A percentile compares a stretch with the other conserved stretches of the same genome.
These are phyloP conservation scores for Chrysopogon serrulatus DNA, from an alignment of 176 grass and related monocot genomes.

Conservation along the genomic window DNA sequence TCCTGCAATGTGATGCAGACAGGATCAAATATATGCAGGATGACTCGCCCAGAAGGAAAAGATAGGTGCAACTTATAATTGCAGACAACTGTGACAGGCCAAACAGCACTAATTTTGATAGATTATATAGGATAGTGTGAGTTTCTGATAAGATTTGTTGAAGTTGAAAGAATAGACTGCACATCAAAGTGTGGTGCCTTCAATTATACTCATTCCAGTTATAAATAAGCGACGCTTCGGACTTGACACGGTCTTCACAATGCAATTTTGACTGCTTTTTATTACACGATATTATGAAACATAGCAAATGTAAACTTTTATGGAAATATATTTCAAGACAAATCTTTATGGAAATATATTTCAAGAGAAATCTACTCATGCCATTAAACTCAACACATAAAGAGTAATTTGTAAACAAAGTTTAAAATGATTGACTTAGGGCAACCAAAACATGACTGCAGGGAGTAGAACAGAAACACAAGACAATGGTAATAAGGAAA, in stretches of 20 bases:
- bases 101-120: background rate
- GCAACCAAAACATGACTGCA: background rate
- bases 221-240: background rate
- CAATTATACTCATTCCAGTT: background rate
- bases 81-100: background rate
- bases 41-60: background rate
- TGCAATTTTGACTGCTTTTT: background rate
- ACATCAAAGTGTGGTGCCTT: background rate
- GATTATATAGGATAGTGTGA: background rate
- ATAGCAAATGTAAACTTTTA: background rate
- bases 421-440: background rate
- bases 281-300: background rate
- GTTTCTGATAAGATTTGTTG: conserved; percentile 23
- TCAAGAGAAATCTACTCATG: background rate
- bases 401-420: background rate
- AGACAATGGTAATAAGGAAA: background rate
- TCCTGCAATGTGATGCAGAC: conserved; percentile 50
- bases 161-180: conserved; percentile 18
- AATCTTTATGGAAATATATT: background rate
- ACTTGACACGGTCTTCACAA: background rate
- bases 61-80: background rate
- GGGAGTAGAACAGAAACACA: background rate
- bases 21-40: conserved; percentile 19
- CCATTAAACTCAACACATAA: background rate
- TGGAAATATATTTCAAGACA: background rate